These are phyloP conservation scores for Lenwebbia sp. DNA, from an alignment of 345 rosid species.

Conservation along the genomic window DNA sequence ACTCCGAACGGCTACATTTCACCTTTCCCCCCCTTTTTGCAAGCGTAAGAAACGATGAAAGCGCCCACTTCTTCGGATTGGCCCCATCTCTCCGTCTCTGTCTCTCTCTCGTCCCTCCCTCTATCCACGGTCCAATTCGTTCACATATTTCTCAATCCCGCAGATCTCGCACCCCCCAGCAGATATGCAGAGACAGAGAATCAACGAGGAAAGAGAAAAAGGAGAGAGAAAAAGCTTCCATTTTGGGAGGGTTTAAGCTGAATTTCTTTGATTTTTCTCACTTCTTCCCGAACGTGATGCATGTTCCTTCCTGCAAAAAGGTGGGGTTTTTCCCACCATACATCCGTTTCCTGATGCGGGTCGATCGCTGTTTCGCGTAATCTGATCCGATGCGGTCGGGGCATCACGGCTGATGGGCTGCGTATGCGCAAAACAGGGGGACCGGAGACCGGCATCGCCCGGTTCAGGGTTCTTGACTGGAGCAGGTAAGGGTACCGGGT, in stretches of 20 bases:
- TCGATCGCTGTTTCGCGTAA: background rate
- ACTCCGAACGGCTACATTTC: conserved; percentile 5
- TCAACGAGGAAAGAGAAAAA: background rate
- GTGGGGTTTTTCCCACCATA: background rate
- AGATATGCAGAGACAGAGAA: background rate
- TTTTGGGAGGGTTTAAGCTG: background rate
- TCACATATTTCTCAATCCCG: background rate
- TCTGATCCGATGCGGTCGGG: background rate
- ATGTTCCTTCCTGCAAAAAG: background rate
- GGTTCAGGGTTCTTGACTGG: background rate
- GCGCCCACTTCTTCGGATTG: background rate
- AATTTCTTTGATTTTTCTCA: background rate
- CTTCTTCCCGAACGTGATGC: background rate
- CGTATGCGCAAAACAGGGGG: conserved; percentile 4
- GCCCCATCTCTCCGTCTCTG: background rate
- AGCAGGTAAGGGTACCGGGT: background rate
- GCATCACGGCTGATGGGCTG: conserved; percentile 1
- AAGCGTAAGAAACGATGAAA: background rate
- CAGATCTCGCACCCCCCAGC: conserved; percentile 1
- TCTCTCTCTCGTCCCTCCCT: background rate
- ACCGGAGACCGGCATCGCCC: background rate
- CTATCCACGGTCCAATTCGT: background rate
- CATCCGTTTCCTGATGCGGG: background rate
- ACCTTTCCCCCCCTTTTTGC: conserved; percentile 1
- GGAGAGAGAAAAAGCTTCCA: background rate